phyloP scores from a whole-genome alignment of 1,284 basidiomycete genomes.

The Coniophora puteana region DNA sequence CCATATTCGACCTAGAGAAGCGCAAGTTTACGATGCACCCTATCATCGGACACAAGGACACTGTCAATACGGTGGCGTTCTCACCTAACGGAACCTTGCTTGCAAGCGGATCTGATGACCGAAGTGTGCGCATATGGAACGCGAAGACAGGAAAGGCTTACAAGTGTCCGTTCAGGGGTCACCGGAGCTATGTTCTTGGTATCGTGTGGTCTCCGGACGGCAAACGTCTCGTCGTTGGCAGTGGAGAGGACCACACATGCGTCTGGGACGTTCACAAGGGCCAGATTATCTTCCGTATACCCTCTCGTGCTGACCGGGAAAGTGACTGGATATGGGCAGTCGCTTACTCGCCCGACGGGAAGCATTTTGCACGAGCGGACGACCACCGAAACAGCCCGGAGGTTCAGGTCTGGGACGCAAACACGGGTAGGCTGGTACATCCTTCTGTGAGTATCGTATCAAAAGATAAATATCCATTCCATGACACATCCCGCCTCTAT shows the following conservation, averaged over 20 bases:
- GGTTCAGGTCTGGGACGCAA: conserved; percentile 1
- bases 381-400: neutral
- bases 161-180: neutral
- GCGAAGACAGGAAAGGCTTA: neutral
- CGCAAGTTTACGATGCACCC: neutral
- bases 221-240: conserved; percentile 2
- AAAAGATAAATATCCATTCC: no score
- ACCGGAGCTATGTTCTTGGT: neutral
- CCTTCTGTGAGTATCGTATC: neutral
- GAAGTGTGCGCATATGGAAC: neutral
- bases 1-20: neutral
- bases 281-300: neutral
- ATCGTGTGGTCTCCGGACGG: conserved; percentile 10
- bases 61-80: neutral
- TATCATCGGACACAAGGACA: neutral
- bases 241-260: conserved; percentile 8
- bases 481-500: no score
- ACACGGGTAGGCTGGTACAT: neutral
- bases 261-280: conserved; percentile 9
- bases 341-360: conserved; percentile 6
- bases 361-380: conserved; percentile 1
- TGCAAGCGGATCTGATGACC: neutral
- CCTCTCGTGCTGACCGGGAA: neutral
- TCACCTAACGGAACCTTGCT: neutral
- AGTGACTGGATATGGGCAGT: neutral